Percentiles rank a stretch among this genome's conserved stretches.
These are phyloP conservation scores for Fusarium dlaminii DNA, from an alignment of 2,329 filamentous ascomycete genomes.

Conservation along the genomic window DNA sequence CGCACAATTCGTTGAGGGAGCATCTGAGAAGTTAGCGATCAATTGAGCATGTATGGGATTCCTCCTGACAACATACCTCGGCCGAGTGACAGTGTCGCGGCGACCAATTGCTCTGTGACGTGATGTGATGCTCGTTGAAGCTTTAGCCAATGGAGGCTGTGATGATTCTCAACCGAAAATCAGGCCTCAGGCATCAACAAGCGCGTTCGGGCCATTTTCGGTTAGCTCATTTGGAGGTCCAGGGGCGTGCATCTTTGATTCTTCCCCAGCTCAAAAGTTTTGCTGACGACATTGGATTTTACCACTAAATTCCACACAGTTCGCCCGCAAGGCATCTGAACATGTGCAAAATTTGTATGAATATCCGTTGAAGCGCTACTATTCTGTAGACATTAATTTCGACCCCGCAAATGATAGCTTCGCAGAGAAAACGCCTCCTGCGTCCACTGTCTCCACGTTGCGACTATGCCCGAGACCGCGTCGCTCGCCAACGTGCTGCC, in stretches of 20 bases:
- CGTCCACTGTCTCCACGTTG: conserved; percentile 54
- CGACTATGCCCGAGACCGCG: conserved; percentile 70
- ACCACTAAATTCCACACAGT: conserved; percentile 56
- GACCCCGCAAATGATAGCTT: conserved; percentile 65
- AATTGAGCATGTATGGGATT: conserved; percentile 3
- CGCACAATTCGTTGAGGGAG: conserved; percentile 67
- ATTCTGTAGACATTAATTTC: conserved; percentile 66
- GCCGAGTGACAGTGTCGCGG: conserved; percentile 44
- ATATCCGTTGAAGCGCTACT: conserved; percentile 56
- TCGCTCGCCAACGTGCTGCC: conserved; percentile 58
- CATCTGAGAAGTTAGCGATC: conserved; percentile 58
- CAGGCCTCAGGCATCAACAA: conserved; percentile 49
- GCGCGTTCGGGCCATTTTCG: conserved; percentile 41
- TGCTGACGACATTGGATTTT: conserved; percentile 59
- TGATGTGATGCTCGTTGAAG: conserved; percentile 44
- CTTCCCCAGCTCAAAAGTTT: conserved; percentile 56
- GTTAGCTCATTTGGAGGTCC: conserved; percentile 38
- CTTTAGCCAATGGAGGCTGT: conserved; percentile 46
- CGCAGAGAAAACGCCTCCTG: conserved; percentile 62
- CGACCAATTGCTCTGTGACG: conserved; percentile 51
- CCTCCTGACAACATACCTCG: conserved; percentile 41
- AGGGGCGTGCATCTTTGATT: conserved; percentile 42
- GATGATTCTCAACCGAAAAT: conserved; percentile 42
- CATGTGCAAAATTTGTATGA: conserved; percentile 64
- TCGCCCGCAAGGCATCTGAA: conserved; percentile 59